These are phyloP conservation scores for Phytophthora pini DNA, from an alignment of 352 stramenopile species.

Conservation along the genomic window DNA sequence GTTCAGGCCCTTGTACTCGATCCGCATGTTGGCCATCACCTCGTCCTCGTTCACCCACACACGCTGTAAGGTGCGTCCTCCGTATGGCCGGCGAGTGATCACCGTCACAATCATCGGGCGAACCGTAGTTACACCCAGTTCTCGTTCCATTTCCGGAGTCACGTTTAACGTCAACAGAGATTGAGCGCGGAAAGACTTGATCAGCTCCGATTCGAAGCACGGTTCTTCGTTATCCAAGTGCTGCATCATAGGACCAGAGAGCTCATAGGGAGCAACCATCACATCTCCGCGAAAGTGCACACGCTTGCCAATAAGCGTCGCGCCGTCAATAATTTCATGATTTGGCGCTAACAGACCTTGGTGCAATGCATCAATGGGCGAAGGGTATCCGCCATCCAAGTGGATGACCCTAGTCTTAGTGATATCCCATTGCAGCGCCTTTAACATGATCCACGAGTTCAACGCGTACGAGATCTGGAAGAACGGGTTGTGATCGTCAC, in stretches of 20 bases:
- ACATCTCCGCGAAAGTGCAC: slow-evolving; percentile 58
- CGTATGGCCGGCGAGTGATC: slow-evolving; percentile 62
- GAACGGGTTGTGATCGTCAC: slow-evolving; percentile 66
- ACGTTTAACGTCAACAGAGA: slow-evolving; percentile 40
- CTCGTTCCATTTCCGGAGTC: slow-evolving; percentile 38
- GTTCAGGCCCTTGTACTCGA: slow-evolving; percentile 44
- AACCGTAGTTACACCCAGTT: slow-evolving; percentile 20
- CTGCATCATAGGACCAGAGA: slow-evolving; percentile 68
- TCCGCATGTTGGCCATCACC: slow-evolving; percentile 51
- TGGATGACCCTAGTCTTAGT: slow-evolving; percentile 47
- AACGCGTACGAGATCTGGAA: slow-evolving; percentile 54
- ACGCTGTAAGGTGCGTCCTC: slow-evolving; percentile 55
- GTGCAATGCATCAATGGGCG: slow-evolving; percentile 49
- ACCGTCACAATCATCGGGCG: slow-evolving; percentile 55
- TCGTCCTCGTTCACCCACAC: slow-evolving; percentile 77
- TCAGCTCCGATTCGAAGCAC: slow-evolving; percentile 59
- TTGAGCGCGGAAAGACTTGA: slow-evolving; percentile 56
- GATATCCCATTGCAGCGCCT: slow-evolving; percentile 40
- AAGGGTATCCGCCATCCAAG: slow-evolving; percentile 53
- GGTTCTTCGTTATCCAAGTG: slow-evolving; percentile 73
- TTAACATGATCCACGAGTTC: slow-evolving; percentile 50
- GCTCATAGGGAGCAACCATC: slow-evolving; percentile 60
- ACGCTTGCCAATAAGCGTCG: slow-evolving; percentile 34
- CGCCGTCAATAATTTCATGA: slow-evolving; percentile 37
- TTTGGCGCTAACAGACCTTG: slow-evolving; percentile 42